Evolutionary conservation across 2,329 filamentous ascomycete genomes (phyloP).

Genomic region (Trichophyton mentagrophytes): DNA sequence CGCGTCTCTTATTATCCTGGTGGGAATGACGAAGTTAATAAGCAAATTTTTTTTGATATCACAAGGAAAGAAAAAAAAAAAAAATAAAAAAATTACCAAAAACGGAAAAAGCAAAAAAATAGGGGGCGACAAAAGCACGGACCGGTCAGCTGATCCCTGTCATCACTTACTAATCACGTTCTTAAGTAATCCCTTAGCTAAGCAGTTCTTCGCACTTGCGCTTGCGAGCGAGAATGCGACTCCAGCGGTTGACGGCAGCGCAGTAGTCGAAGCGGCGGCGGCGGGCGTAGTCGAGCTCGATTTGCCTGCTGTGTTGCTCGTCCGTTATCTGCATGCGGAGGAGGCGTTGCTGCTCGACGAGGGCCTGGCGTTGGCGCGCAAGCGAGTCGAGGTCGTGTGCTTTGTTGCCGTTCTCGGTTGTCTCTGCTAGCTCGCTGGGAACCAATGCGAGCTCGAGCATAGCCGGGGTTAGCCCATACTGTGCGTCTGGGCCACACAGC

Average conservation of each 20-base stretch:
- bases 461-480: conserved; percentile 21
- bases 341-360: conserved; percentile 22
- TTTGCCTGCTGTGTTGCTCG: conserved; percentile 26
- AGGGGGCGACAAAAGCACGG: neutral
- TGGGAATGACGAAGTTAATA: neutral
- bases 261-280: conserved; percentile 50
- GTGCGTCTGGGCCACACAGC: conserved; percentile 27
- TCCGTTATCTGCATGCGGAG: conserved; percentile 28
- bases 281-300: conserved; percentile 31
- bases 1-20: neutral
- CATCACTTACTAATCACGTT: neutral
- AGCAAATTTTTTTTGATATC: neutral
- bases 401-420: conserved; percentile 16
- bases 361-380: conserved; percentile 17
- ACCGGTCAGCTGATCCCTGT: neutral
- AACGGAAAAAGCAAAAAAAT: neutral
- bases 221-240: conserved; percentile 55
- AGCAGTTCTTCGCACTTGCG: conserved; percentile 39
- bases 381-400: conserved; percentile 21
- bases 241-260: conserved; percentile 55
- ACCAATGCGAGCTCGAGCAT: conserved; percentile 24
- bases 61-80: neutral
- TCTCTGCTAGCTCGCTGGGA: conserved; percentile 12
- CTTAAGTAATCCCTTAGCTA: neutral
- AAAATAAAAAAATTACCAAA: neutral